Evolutionary conservation across 768 basidiomycete genomes (phyloP), one percentile per base, ranked within the genome.

Genomic region (Phallus indusiatus): DNA sequence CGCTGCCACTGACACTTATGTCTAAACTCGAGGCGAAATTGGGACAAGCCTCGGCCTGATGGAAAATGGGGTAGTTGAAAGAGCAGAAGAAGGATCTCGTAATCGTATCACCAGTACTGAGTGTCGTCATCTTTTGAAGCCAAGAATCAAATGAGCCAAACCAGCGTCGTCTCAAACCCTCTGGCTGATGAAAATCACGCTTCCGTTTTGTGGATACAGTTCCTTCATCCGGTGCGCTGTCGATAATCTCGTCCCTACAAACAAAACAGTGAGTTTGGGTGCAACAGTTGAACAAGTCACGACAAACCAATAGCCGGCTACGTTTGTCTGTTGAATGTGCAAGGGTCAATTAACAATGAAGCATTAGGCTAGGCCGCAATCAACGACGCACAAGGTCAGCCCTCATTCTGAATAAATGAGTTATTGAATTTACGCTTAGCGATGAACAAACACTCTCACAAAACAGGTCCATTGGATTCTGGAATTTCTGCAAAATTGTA

Each of bases 401-500:
- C 24, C 52, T 34, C 20, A 34, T 28, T 11, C 50, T 36, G 17
- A 49, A 16, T 20, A 22, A 53, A 33, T n/a, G n/a, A 33, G 20
- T 21, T 51, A 21, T 51, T 51, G 50, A 33, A n/a, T 10, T 11
- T 11, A 10, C 1, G n/a, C n/a, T 21, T 14, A 33, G 28, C 50
- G n/a, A 10, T n/a, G 14, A 51, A 21, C 10, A 51, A 10, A n/a
- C 9, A 10, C 11, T 10, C 50, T 51, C 50, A 22, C 50, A 51
- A 14, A 22, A 59, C 50, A 17, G 56, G 56, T 2, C 56, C 56
- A 34, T 59, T 59, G 20, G 37, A 37, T 36, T 54, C 56, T 7
- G 56, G 56, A 34, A 59, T 53, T 4, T 12, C 56, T 5, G 48
- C 33, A 24, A 59, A 59, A 21, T 59, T 51, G 47, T 59, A 59